A percentile compares a stretch with the other conserved stretches of the same genome.
Conservation (phyloP, 306 rosid genomes). For the Carpinus fangiana region DNA sequence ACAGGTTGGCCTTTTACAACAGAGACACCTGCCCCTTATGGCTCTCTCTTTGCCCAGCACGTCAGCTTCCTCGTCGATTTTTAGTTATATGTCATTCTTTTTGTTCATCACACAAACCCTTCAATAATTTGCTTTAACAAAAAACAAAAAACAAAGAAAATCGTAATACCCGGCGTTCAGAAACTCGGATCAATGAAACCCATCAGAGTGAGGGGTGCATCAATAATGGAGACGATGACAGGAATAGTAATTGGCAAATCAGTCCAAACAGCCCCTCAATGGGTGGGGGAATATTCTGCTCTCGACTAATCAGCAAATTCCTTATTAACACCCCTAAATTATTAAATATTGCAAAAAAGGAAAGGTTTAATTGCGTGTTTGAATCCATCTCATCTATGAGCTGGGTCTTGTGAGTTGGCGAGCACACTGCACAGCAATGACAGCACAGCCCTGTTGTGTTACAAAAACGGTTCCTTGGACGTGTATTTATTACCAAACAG, state of each 20-base stretch:
- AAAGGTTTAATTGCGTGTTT: neutral
- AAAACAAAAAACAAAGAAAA: neutral
- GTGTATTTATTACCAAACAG: too few relatives aligned
- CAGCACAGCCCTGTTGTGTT: neutral
- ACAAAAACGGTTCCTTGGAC: too few relatives aligned
- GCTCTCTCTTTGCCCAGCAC: slow-evolving; percentile 40
- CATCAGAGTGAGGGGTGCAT: too few relatives aligned
- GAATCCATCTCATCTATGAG: neutral
- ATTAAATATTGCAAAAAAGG: neutral
- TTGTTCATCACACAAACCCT: slow-evolving; percentile 2
- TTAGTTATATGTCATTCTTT: slow-evolving; percentile 20
- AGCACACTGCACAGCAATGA: neutral
- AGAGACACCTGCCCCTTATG: slow-evolving; percentile 52
- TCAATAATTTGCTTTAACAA: slow-evolving; percentile 2
- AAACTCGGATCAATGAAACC: too few relatives aligned
- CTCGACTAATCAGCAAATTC: too few relatives aligned
- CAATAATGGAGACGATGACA: too few relatives aligned
- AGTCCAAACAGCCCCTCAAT: too few relatives aligned
- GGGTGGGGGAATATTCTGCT: too few relatives aligned
- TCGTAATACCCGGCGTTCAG: neutral
- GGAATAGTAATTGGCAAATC: too few relatives aligned
- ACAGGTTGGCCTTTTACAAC: slow-evolving; percentile 17
- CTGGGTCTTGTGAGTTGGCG: neutral
- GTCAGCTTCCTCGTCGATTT: slow-evolving; percentile 39
- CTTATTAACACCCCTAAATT: too few relatives aligned